These are phyloP conservation scores for Clonostachys solani DNA, from an alignment of 2,329 filamentous ascomycete genomes.

Conservation along the genomic window DNA sequence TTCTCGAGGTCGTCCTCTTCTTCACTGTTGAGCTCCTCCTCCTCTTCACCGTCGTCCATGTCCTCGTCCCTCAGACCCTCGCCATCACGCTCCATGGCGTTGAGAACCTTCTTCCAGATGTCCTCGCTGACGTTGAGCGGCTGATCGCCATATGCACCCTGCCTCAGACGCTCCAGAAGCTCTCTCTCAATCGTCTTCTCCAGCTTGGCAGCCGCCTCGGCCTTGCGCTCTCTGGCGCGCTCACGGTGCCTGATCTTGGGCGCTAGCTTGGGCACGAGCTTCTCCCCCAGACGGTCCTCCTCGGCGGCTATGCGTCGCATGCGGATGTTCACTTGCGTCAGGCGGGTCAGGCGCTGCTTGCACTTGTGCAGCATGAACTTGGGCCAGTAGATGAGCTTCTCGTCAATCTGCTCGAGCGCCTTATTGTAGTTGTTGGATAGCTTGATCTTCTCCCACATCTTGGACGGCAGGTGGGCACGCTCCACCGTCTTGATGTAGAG, in stretches of 20 bases:
- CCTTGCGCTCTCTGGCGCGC: slow-evolving; percentile 70
- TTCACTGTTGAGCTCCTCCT: slow-evolving; percentile 64
- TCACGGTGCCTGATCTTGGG: slow-evolving; percentile 83
- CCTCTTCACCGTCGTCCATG: slow-evolving; percentile 78
- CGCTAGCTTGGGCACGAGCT: slow-evolving; percentile 80
- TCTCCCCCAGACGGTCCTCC: slow-evolving; percentile 85
- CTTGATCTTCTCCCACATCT: slow-evolving; percentile 92
- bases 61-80: slow-evolving; percentile 82
- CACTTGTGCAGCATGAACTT: slow-evolving; percentile 92
- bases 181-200: slow-evolving; percentile 95
- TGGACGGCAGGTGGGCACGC: slow-evolving; percentile 80
- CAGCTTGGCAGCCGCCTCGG: slow-evolving; percentile 82
- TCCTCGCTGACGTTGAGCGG: slow-evolving; percentile 92
- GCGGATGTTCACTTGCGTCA: slow-evolving; percentile 87
- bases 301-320: slow-evolving; percentile 80
- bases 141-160: slow-evolving; percentile 90
- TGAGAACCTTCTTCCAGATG: slow-evolving; percentile 96
- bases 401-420: slow-evolving; percentile 83
- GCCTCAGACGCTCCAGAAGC: slow-evolving; percentile 83
- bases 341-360: slow-evolving; percentile 88
- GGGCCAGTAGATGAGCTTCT: slow-evolving; percentile 86
- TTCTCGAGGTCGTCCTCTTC: slow-evolving; percentile 71
- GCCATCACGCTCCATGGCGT: slow-evolving; percentile 82
- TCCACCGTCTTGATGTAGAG: slow-evolving; percentile 97
- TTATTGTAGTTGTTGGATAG: slow-evolving; percentile 87